Conservation (phyloP, 768 basidiomycete genomes). For the Hericium alpestre region DNA sequence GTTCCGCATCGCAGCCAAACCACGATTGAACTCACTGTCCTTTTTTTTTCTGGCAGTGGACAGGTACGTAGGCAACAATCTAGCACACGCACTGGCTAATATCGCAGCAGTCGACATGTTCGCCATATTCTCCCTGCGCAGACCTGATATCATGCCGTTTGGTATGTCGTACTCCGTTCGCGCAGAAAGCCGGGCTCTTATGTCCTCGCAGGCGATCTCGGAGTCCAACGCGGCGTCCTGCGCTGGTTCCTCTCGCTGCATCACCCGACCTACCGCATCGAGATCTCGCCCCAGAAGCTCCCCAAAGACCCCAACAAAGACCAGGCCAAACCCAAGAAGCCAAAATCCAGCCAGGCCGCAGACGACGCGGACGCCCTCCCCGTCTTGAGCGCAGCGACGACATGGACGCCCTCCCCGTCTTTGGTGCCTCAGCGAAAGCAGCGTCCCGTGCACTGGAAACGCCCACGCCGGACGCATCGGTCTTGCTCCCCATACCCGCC, state of each 20-base stretch:
- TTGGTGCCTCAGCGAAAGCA: background rate
- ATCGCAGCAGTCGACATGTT: slow-evolving; percentile 76
- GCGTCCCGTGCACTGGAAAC: background rate
- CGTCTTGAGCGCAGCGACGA: background rate
- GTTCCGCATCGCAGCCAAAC: slow-evolving; percentile 13
- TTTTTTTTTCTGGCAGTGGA: slow-evolving; percentile 34
- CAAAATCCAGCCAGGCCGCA: slow-evolving; percentile 15
- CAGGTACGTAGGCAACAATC: slow-evolving; percentile 29
- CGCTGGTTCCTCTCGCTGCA: slow-evolving; percentile 62
- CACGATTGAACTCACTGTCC: background rate
- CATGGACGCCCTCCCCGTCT: background rate
- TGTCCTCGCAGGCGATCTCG: slow-evolving; percentile 54
- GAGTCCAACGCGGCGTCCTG: slow-evolving; percentile 65
- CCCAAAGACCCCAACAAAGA: slow-evolving; percentile 12
- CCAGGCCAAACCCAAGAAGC: slow-evolving; percentile 1
- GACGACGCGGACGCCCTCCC: background rate
- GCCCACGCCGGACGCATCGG: background rate
- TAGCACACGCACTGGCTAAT: background rate
- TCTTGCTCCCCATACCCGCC: background rate
- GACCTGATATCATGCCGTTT: slow-evolving; percentile 70
- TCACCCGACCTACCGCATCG: slow-evolving; percentile 36
- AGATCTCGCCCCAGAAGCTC: slow-evolving; percentile 42
- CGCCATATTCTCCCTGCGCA: slow-evolving; percentile 74
- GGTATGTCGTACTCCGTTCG: slow-evolving; percentile 20
- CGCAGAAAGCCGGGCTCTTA: background rate